These are phyloP conservation scores for Epichloe sibirici DNA, from an alignment of 2,329 filamentous ascomycete species.

Conservation along the genomic window DNA sequence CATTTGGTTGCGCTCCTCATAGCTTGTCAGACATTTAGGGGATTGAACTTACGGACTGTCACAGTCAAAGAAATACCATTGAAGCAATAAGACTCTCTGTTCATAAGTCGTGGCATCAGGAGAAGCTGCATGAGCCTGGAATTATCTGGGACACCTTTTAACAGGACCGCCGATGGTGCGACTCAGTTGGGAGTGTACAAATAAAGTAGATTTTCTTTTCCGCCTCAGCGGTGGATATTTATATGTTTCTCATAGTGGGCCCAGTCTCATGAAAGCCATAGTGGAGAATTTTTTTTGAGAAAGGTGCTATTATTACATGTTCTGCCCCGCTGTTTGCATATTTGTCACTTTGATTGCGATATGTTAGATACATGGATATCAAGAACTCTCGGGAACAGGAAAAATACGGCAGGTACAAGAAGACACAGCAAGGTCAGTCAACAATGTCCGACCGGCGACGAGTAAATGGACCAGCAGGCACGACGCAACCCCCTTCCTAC, in stretches of 20 bases:
- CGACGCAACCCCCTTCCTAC: conserved; percentile 64
- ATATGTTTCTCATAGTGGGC: background rate
- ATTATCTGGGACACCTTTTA: background rate
- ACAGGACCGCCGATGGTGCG: no score
- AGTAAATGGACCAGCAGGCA: conserved; percentile 74
- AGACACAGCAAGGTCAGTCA: background rate
- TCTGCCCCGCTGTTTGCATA: conserved; percentile 4
- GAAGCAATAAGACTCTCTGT: background rate
- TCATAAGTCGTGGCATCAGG: background rate
- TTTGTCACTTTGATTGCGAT: background rate
- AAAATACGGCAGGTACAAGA: background rate
- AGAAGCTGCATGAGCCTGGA: background rate
- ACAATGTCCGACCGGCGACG: conserved; percentile 74
- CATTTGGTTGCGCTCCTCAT: conserved; percentile 21
- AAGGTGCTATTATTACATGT: background rate
- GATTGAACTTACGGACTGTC: background rate
- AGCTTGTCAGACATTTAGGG: background rate
- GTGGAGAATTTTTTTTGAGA: no score
- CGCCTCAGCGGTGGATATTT: background rate
- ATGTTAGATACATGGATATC: no score
- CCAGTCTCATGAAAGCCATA: background rate
- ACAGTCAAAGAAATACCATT: background rate
- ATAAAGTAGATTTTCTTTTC: background rate
- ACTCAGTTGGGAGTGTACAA: background rate
- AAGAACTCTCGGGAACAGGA: background rate